Percentiles rank a stretch among this genome's conserved stretches.
phyloP scores from a whole-genome alignment of 2,329 filamentous ascomycete species.

The Phialocephala subalpina region DNA sequence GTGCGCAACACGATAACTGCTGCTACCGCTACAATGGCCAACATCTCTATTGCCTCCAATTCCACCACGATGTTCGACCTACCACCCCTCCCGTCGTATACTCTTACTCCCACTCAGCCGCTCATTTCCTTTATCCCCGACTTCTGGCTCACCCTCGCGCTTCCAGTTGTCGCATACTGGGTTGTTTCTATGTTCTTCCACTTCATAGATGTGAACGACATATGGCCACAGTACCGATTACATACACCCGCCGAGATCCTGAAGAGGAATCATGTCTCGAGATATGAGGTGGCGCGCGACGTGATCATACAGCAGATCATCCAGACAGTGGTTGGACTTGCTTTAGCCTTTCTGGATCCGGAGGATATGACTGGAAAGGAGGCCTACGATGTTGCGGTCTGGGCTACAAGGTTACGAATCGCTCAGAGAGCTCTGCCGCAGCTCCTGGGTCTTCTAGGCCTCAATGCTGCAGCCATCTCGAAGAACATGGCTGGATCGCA shows the following conservation, averaged over 20 bases:
- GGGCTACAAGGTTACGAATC: conserved; percentile 83
- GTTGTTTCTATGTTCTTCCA: conserved; percentile 81
- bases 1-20: conserved; percentile 46
- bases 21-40: conserved; percentile 45
- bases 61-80: conserved; percentile 63
- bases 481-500: conserved; percentile 76
- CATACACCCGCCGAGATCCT: conserved; percentile 92
- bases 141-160: conserved; percentile 76
- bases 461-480: conserved; percentile 79
- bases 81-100: conserved; percentile 87
- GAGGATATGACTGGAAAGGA: conserved; percentile 79
- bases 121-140: conserved; percentile 83
- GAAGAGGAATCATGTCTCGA: conserved; percentile 88
- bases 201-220: conserved; percentile 81
- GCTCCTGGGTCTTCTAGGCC: conserved; percentile 73
- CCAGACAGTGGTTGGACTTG: conserved; percentile 76
- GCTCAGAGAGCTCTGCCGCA: conserved; percentile 80
- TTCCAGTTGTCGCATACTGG: conserved; percentile 91
- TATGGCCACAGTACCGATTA: conserved; percentile 89
- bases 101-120: conserved; percentile 72
- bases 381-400: conserved; percentile 86
- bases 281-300: conserved; percentile 87
- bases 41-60: conserved; percentile 51
- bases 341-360: conserved; percentile 76
- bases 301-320: conserved; percentile 92